Base-by-base conservation (phyloP, 352 stramenopile genomes). In the Elongisporangium prolatum region DNA sequence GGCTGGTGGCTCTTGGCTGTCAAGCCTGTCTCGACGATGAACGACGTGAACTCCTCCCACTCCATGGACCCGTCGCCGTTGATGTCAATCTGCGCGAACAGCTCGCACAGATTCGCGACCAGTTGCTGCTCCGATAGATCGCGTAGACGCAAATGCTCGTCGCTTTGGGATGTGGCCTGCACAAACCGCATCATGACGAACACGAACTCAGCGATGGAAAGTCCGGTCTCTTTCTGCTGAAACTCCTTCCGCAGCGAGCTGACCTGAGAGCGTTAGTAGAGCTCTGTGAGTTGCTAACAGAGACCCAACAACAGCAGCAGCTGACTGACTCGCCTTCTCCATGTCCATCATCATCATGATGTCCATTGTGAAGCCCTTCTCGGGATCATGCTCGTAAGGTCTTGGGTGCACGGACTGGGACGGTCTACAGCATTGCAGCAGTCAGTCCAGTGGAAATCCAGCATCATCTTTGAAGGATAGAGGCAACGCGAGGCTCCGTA, bases 271-370 rank as follows among this genome's bases (percentile, higher is more conserved):
- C n/a, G n/a, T n/a, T n/a, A n/a, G n/a, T n/a, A n/a, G n/a, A n/a
- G n/a, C n/a, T n/a, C n/a, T n/a, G n/a, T n/a, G n/a, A n/a, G n/a
- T n/a, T n/a, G n/a, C n/a, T n/a, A n/a, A n/a, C n/a, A n/a, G n/a
- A n/a, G n/a, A n/a, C n/a, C n/a, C n/a, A n/a, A n/a, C n/a, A n/a
- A n/a, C n/a, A n/a, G n/a, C n/a, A n/a, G n/a, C n/a, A n/a, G n/a
- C n/a, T 5, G 10, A 24, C 37, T 0, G 40, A 50, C 22, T 24
- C 40, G 67, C 74, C 60, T 96, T 96, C 38, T 90, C 79, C 68
- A 89, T 93, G 68, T 96, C 83, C 72, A 96, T 87, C 69, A 91
- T 89, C 85, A 95, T 95, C 88, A 96, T 95, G 68, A 96, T 95
- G 69, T 96, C 88, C 74, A 91, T 89, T n/a, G 84, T 91, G 58